Base-by-base conservation (phyloP, 768 basidiomycete genomes). In the Boletus pseudo-olivaceus region DNA sequence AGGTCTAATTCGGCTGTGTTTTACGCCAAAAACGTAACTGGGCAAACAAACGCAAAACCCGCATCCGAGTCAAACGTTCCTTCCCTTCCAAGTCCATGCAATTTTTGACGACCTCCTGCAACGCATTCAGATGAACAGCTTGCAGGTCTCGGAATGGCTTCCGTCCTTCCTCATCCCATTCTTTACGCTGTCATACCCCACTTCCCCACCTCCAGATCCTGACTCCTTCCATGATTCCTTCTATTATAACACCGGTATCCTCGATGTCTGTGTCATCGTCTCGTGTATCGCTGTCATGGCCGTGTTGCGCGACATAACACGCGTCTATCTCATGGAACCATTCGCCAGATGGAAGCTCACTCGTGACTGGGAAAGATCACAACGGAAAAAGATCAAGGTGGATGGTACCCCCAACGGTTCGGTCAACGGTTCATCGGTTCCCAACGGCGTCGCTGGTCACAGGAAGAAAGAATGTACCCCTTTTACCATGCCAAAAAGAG, bases 201-300 rank as follows among this genome's bases (percentile, higher is more conserved):
- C 78, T 4, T 53, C 73, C 9, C 68, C 79, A 10, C 89, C 90
- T 19, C 53, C 66, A 12, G 57, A 77, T 30, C 77, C 84, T 47
- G 90, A 91, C 73, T 89, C 88, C 5, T 93, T 90, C 72, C 84
- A 75, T 30, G 66, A 83, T 68, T 84, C 86, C 38, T 58, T 70
- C 47, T 87, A 92, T 68, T 95, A 91, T 67, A 75, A 65, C 47
- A 84, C 82, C 23, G 93, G 93, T n/a, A 73, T 74, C 29, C 77
- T 81, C 55, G 97, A 99, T 68, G 71, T 80, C n/a, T 93, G 84
- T 65, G 67, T 96, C 63, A 78, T 94, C 53, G 71, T 93, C 51
- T 81, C 85, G n/a, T 88, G 82, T 71, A 90, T 97, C 53, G 81
- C 87, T 14, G 74, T 87, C 60, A 93, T 97, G 83, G 92, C 92